Percentiles rank a stretch among this genome's conserved stretches.
Conservation (phyloP, 208 protist species). For the Strigomonas culicis region DNA sequence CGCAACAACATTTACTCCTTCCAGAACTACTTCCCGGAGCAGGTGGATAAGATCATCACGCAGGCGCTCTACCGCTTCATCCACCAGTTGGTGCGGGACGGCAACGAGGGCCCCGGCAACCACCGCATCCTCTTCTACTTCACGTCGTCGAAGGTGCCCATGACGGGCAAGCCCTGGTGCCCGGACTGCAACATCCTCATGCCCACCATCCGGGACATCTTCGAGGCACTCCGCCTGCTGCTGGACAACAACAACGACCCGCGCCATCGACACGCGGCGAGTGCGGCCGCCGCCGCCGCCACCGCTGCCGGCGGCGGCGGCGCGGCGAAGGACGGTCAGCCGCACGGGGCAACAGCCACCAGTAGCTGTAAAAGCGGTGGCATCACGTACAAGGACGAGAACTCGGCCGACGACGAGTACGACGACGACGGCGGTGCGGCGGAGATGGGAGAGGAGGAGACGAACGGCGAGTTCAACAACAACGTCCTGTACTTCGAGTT, state of each 20-base stretch:
- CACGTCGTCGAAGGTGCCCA: slow-evolving; percentile 41
- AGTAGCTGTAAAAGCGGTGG: too few species aligned
- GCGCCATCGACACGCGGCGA: too few species aligned
- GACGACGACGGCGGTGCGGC: not conserved
- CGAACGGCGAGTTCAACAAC: not conserved
- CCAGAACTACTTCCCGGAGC: too few species aligned
- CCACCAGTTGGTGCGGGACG: too few species aligned
- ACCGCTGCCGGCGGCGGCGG: too few species aligned
- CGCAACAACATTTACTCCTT: not conserved
- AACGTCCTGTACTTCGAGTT: slow-evolving; percentile 45
- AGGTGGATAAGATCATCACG: too few species aligned
- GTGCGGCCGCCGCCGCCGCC: too few species aligned
- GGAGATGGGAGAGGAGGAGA: not conserved
- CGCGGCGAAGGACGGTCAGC: too few species aligned
- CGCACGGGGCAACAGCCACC: too few species aligned
- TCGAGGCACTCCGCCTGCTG: slow-evolving; percentile 34
- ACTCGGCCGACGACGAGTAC: not conserved
- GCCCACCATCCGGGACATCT: slow-evolving; percentile 32
- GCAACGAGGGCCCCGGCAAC: not conserved
- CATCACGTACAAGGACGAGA: not conserved
- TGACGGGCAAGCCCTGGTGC: slow-evolving; percentile 71
- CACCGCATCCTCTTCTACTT: slow-evolving; percentile 48
- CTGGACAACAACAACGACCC: slow-evolving; percentile 21
- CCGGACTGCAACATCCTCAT: slow-evolving; percentile 63
- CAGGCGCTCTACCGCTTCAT: too few species aligned